Evolutionary conservation across 1,139 yeast genomes (phyloP).

Genomic region (Nadsonia starkeyi-henricii): DNA sequence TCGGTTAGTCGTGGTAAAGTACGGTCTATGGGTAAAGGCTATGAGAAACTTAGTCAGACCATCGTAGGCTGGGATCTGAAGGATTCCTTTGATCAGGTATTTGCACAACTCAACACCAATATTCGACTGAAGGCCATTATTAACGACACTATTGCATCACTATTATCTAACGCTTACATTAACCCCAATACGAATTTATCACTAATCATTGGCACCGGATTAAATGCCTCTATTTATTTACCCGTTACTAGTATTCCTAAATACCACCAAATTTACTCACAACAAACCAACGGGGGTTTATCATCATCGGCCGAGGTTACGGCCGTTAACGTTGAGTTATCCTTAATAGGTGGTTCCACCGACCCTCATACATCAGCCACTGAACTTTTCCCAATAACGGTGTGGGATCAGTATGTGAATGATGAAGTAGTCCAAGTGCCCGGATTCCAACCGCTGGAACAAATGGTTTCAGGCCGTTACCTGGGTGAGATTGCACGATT

Average conservation of each 20-base stretch:
- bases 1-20: constrained; percentile 55
- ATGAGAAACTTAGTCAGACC: constrained; percentile 39
- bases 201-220: constrained; percentile 83
- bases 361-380: constrained; percentile 4
- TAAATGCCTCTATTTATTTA: constrained; percentile 38
- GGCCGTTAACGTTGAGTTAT: constrained; percentile 23
- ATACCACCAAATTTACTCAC: constrained; percentile 1
- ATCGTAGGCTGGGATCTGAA: constrained; percentile 68
- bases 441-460: constrained; percentile 78
- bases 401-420: constrained; percentile 59
- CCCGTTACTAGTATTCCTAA: constrained; percentile 11
- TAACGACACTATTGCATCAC: constrained; percentile 81
- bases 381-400: constrained; percentile 49
- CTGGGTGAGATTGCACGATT: constrained; percentile 73
- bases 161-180: constrained; percentile 63
- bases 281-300: constrained; percentile 22
- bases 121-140: constrained; percentile 69
- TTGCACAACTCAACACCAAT: constrained; percentile 36
- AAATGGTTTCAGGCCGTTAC: constrained; percentile 77
- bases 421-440: constrained; percentile 44
- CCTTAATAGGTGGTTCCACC: constrained; percentile 17
- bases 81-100: constrained; percentile 40
- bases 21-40: constrained; percentile 88
- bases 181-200: constrained; percentile 58
- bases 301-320: constrained; percentile 9